Conservation (phyloP, 352 stramenopile genomes). For the Globisporangium takayamanum region DNA sequence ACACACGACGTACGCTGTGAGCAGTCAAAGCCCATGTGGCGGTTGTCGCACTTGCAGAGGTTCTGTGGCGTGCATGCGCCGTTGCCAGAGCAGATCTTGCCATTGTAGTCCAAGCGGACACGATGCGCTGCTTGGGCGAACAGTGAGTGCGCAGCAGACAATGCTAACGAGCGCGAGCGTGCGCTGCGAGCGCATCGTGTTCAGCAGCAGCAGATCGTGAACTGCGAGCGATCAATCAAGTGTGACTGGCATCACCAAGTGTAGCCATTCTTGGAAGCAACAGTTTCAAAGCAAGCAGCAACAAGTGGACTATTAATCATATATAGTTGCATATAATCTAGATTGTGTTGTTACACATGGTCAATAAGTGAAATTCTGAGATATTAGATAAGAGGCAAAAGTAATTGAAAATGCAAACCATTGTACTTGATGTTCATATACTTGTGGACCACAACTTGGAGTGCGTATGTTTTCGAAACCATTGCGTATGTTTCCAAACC, state of each 20-base stretch:
- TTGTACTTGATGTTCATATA: too few relatives aligned
- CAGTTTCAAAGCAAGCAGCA: background rate
- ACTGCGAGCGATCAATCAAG: background rate
- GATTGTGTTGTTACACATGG: too few relatives aligned
- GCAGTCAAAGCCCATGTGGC: slow-evolving; percentile 52
- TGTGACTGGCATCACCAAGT: background rate
- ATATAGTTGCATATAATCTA: too few relatives aligned
- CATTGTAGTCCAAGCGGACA: slow-evolving; percentile 47
- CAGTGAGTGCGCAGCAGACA: background rate
- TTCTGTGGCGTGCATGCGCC: slow-evolving; percentile 40
- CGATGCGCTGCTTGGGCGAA: slow-evolving; percentile 8
- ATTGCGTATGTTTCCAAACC: background rate
- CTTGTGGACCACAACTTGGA: too few relatives aligned
- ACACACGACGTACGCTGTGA: slow-evolving; percentile 35
- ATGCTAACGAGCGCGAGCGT: background rate
- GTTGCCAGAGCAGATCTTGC: slow-evolving; percentile 53
- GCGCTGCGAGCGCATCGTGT: background rate
- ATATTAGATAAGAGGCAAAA: too few relatives aligned
- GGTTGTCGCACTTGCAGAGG: slow-evolving; percentile 47
- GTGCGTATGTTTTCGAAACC: background rate
- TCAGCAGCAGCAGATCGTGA: background rate
- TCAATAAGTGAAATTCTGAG: too few relatives aligned
- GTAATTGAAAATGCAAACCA: too few relatives aligned
- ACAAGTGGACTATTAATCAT: background rate
- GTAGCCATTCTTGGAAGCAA: slow-evolving; percentile 7